Percentiles rank a stretch among this genome's conserved stretches.
Conservation (phyloP, 805 yeast genomes). For the Candida caryicola region DNA sequence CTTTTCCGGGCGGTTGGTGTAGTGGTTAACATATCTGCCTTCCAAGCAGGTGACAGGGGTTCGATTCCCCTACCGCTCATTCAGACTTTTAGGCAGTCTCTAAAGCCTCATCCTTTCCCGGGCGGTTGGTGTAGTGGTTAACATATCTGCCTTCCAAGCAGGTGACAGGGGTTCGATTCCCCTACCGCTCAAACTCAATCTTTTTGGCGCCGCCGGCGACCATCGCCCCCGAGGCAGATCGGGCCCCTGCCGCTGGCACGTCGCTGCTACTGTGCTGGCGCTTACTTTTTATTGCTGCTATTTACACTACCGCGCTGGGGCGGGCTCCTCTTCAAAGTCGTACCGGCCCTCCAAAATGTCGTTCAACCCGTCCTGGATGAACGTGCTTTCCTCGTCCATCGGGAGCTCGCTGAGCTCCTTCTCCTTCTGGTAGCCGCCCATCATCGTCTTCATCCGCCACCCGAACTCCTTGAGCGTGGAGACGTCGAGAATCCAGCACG, state of each 20-base stretch:
- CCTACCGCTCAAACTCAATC: slow-evolving; percentile 70
- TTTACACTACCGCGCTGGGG: neutral
- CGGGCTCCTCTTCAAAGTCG: slow-evolving; percentile 22
- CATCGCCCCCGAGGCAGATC: neutral
- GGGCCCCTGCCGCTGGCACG: neutral
- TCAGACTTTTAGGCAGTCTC: no score
- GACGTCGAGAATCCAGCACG: slow-evolving; percentile 78
- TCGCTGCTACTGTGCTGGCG: neutral
- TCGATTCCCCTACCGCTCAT: slow-evolving; percentile 89
- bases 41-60: slow-evolving; percentile 94
- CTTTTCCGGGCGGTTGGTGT: slow-evolving; percentile 72
- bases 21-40: slow-evolving; percentile 91
- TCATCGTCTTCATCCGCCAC: slow-evolving; percentile 53
- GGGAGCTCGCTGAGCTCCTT: slow-evolving; percentile 41
- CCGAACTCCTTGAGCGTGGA: slow-evolving; percentile 70
- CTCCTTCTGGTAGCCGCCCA: slow-evolving; percentile 70
- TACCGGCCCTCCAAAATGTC: slow-evolving; percentile 48
- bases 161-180: slow-evolving; percentile 92
- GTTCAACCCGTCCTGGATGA: slow-evolving; percentile 54
- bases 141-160: slow-evolving; percentile 90
- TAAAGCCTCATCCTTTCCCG: no score
- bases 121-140: slow-evolving; percentile 90
- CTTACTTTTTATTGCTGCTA: neutral
- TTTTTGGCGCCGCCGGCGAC: no score
- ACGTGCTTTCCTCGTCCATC: slow-evolving; percentile 57